Evolutionary conservation across 2,329 filamentous ascomycete species (phyloP).

Genomic region (Trichoderma brevicompactum): DNA sequence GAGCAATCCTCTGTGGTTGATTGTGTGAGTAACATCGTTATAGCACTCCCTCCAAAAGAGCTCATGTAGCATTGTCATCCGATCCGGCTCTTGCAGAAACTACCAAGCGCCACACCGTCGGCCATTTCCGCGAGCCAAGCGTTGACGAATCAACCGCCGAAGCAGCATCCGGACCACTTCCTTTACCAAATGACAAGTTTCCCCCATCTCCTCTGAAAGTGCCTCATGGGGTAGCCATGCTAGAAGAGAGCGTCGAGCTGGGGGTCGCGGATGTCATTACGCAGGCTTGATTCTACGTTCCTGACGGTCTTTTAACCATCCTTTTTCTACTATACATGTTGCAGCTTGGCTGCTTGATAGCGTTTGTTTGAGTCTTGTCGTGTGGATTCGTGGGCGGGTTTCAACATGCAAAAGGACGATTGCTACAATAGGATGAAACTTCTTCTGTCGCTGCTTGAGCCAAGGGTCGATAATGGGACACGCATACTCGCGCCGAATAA

Average conservation of each 20-base stretch:
- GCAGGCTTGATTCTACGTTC: not conserved
- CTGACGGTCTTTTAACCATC: not conserved
- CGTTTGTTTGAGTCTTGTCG: conserved; percentile 18
- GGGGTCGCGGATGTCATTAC: conserved; percentile 51
- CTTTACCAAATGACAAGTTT: conserved; percentile 17
- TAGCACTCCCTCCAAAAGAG: not conserved
- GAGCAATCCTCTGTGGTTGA: not conserved
- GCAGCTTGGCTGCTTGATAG: not conserved
- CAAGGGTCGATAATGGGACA: not conserved
- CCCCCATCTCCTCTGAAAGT: conserved; percentile 48
- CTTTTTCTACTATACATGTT: not conserved
- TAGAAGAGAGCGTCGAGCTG: conserved; percentile 59
- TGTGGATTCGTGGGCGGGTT: not conserved
- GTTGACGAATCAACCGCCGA: conserved; percentile 3
- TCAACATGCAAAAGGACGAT: not conserved
- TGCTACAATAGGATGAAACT: not conserved
- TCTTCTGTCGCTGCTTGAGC: not conserved
- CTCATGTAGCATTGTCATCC: not conserved
- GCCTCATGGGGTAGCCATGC: conserved; percentile 57
- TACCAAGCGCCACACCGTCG: not conserved
- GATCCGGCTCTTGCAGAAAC: not conserved
- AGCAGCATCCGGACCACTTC: not conserved
- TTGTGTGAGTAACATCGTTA: not conserved
- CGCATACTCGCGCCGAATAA: not conserved
- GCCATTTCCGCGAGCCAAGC: conserved; percentile 17